Evolutionary conservation across 192 early-diverging fungal species (phyloP).

Genomic region (Dissophora globulifera): DNA sequence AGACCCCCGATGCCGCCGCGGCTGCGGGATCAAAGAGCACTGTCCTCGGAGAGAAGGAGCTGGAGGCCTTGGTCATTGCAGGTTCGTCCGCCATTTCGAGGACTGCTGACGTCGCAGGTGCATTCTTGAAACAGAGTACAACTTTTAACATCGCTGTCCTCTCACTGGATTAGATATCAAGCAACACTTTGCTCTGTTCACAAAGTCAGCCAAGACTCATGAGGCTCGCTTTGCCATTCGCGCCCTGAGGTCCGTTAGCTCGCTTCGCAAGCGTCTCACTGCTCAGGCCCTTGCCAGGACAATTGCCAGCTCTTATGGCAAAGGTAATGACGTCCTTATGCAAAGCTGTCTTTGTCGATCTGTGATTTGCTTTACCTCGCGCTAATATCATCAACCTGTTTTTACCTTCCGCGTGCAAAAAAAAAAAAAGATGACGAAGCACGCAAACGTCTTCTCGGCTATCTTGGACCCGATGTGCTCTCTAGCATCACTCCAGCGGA

Average conservation of each 20-base stretch:
- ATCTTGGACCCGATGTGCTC: constrained; percentile 56
- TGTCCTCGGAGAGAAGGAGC: constrained; percentile 43
- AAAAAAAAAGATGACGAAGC: constrained; percentile 45
- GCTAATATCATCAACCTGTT: too few species aligned
- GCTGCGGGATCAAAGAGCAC: constrained; percentile 22
- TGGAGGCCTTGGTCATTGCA: constrained; percentile 45
- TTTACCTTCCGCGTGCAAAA: too few species aligned
- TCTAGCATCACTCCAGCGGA: constrained; percentile 60
- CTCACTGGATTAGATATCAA: constrained; percentile 89
- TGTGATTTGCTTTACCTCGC: too few species aligned
- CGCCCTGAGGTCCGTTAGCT: constrained; percentile 83
- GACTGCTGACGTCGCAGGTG: too few species aligned
- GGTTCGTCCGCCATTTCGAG: constrained; percentile 22
- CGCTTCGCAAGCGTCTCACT: constrained; percentile 83
- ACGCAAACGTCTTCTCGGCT: constrained; percentile 37
- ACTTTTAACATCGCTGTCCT: too few species aligned
- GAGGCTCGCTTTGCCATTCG: constrained; percentile 92
- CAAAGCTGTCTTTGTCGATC: background rate
- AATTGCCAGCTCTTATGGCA: constrained; percentile 62
- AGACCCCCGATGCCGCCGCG: constrained; percentile 13
- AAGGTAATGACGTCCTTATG: constrained; percentile 46
- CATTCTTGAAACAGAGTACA: too few species aligned
- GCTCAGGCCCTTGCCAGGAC: constrained; percentile 69
- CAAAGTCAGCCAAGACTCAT: constrained; percentile 82
- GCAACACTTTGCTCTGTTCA: constrained; percentile 85